Evolutionary conservation across 768 basidiomycete species (phyloP).

Genomic region (Russula abietina): DNA sequence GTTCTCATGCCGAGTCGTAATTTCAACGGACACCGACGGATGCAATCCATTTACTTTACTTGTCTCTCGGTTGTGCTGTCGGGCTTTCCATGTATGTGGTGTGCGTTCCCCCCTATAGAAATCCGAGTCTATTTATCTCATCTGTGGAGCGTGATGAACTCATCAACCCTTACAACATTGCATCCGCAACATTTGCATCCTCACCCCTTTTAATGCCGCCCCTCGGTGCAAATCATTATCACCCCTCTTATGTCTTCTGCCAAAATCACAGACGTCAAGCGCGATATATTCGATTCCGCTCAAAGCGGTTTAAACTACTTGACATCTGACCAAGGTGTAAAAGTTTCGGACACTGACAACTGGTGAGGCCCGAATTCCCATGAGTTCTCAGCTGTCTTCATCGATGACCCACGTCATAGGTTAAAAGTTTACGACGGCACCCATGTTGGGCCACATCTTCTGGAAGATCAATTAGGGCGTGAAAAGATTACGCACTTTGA

Average conservation of each 20-base stretch:
- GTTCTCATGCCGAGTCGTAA: slow-evolving; percentile 6
- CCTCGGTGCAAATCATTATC: not conserved
- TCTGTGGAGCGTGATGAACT: slow-evolving; percentile 1
- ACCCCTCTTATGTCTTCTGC: not conserved
- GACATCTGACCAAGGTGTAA: slow-evolving; percentile 60
- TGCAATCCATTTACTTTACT: slow-evolving; percentile 4
- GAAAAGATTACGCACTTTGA: slow-evolving; percentile 79
- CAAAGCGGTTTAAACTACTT: slow-evolving; percentile 28
- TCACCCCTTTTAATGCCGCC: not conserved
- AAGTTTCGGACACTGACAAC: slow-evolving; percentile 56
- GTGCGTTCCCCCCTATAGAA: slow-evolving; percentile 5
- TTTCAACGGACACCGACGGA: slow-evolving; percentile 2
- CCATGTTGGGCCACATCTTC: slow-evolving; percentile 58
- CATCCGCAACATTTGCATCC: not conserved
- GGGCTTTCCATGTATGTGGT: not conserved
- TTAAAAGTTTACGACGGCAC: slow-evolving; percentile 44
- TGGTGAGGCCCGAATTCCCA: slow-evolving; percentile 39
- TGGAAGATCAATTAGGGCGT: slow-evolving; percentile 72
- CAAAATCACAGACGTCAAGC: slow-evolving; percentile 29
- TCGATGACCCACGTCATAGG: slow-evolving; percentile 41
- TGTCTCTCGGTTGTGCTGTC: slow-evolving; percentile 7
- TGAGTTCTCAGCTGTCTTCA: not conserved
- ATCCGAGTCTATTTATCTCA: not conserved
- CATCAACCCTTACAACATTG: no score
- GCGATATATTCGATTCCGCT: slow-evolving; percentile 32